Evolutionary conservation across 2,329 filamentous ascomycete genomes (phyloP).

Genomic region (Ophiostoma australiae): DNA sequence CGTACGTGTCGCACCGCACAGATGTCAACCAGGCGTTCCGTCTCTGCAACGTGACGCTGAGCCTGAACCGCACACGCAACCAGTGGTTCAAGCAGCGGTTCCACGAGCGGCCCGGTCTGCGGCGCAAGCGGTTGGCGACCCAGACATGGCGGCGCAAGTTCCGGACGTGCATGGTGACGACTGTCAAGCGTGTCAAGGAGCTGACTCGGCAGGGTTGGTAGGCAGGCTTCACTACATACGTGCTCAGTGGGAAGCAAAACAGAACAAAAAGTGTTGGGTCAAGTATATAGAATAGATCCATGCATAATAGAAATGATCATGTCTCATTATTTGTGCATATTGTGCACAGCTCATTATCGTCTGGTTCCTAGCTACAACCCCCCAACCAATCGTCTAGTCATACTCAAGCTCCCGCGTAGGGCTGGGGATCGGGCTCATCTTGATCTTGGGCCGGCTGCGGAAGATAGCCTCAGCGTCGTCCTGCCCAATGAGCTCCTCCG

Average conservation of each 20-base stretch:
- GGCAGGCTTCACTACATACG: slow-evolving; percentile 9
- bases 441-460: slow-evolving; percentile 74
- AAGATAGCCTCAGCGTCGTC: slow-evolving; percentile 82
- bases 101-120: slow-evolving; percentile 70
- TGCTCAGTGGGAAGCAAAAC: not conserved
- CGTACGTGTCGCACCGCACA: slow-evolving; percentile 40
- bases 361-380: not conserved
- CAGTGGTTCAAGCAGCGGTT: slow-evolving; percentile 59
- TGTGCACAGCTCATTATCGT: not conserved
- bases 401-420: slow-evolving; percentile 32
- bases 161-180: slow-evolving; percentile 61
- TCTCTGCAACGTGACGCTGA: slow-evolving; percentile 38
- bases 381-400: not conserved
- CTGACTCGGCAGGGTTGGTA: slow-evolving; percentile 77
- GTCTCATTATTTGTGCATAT: not conserved
- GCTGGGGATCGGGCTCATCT: slow-evolving; percentile 62
- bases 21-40: slow-evolving; percentile 45
- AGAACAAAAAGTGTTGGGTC: not conserved
- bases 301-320: slow-evolving; percentile 16
- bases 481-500: slow-evolving; percentile 64
- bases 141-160: slow-evolving; percentile 67
- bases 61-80: slow-evolving; percentile 51
- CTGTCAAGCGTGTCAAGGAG: slow-evolving; percentile 60
- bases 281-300: not conserved
- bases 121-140: slow-evolving; percentile 68